Base-by-base conservation (phyloP, 257 asterid genomes). In the Leptodermis oblonga region DNA sequence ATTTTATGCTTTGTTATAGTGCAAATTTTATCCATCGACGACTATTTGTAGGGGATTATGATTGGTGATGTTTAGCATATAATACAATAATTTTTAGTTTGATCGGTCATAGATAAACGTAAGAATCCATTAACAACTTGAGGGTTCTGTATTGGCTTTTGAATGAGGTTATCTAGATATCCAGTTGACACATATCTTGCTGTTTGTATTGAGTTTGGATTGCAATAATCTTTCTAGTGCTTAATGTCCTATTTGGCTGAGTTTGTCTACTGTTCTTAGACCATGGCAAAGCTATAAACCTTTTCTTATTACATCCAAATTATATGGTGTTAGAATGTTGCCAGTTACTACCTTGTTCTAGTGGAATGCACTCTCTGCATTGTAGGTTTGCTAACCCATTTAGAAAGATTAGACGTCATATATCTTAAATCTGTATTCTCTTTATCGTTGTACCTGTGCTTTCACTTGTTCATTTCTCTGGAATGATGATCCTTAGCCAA, bases 401-500 rank as follows among this genome's bases (percentile, higher is more conserved):
- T n/a, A n/a, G n/a, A n/a, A n/a, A n/a, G n/a, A n/a, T n/a, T n/a
- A n/a, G n/a, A 30, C 41, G 18, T 12, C 43, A 18, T 17, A 42
- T 49, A 17, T 68, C 25, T 67, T 33, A 15, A 52, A 55, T 55
- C n/a, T 23, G 62, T 26, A 12, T 10, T 36, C 67, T 36, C 12
- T 37, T 49, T 10, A 18, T 22, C 33, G 26, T 20, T 4, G 9
- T 12, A n/a, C 13, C 28, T 22, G 18, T 14, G 12, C 9, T 3
- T 6, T 0, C 58, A 20, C 58, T 20, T 4, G 13, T 22, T 26
- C 8, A 3, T 4, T 1, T 71, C 79, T 72, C 88, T 79, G 85
- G 85, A 67, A 70, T 81, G 85, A 86, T 83, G 88, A 58, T 25
- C 41, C 58, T 86, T 83, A 83, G 82, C 88, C 88, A 81, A 86